phyloP scores from a whole-genome alignment of 345 rosid genomes.

The Adansonia digitata region DNA sequence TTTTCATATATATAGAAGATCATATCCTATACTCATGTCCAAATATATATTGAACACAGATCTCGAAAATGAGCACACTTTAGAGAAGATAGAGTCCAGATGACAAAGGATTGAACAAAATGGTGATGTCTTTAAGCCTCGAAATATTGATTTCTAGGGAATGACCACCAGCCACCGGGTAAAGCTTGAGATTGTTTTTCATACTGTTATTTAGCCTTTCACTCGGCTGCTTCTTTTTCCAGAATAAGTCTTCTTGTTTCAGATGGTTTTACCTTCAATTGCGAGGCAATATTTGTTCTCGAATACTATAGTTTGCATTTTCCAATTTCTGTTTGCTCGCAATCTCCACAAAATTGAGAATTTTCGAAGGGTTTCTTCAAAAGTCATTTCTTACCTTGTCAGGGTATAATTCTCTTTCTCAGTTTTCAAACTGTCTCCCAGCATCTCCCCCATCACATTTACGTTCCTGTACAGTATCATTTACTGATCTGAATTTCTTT shows the following conservation, averaged over 20 bases:
- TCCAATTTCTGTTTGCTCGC: background rate
- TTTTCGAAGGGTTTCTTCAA: background rate
- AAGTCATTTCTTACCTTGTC: background rate
- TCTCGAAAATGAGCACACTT: too few relatives aligned
- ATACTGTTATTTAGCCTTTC: background rate
- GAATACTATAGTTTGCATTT: background rate
- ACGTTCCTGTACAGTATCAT: background rate
- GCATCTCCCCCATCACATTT: background rate
- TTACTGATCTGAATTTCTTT: too few relatives aligned
- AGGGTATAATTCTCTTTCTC: background rate
- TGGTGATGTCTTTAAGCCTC: background rate
- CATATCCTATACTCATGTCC: too few relatives aligned
- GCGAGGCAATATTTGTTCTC: background rate
- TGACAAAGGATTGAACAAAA: background rate
- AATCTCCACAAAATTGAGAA: background rate
- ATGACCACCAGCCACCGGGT: background rate
- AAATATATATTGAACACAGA: too few relatives aligned
- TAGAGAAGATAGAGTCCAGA: too few relatives aligned
- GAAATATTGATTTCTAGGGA: background rate
- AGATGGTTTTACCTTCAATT: background rate
- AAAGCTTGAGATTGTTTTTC: background rate
- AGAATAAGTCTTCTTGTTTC: background rate
- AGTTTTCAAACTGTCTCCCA: background rate
- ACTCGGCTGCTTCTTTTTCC: background rate
- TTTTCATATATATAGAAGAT: too few relatives aligned